Evolutionary conservation across 495 filamentous ascomycete genomes (phyloP).

Genomic region (Peziza echinospora): DNA sequence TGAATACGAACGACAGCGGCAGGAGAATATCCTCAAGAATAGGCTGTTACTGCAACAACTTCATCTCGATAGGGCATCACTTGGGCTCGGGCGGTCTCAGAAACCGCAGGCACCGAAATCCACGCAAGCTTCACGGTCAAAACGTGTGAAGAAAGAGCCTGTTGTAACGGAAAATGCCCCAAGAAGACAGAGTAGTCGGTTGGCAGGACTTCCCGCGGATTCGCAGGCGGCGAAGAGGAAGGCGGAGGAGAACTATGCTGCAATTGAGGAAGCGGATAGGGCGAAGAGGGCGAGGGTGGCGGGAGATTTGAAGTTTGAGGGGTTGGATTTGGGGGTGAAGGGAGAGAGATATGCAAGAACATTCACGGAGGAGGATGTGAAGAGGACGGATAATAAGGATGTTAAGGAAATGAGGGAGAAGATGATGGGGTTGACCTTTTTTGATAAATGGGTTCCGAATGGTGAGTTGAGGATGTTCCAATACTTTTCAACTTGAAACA

Average conservation of each 20-base stretch:
- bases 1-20: conserved; percentile 48
- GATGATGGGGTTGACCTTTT: conserved; percentile 61
- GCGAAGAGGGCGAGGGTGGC: conserved; percentile 51
- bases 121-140: conserved; percentile 15
- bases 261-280: conserved; percentile 35
- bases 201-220: conserved; percentile 44
- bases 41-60: conserved; percentile 42
- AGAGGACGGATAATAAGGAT: conserved; percentile 56
- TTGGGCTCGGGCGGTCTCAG: conserved; percentile 31
- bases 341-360: conserved; percentile 46
- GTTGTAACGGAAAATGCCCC: conserved; percentile 29
- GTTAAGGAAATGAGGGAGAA: conserved; percentile 55
- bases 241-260: conserved; percentile 47
- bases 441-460: conserved; percentile 59
- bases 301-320: conserved; percentile 48
- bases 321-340: conserved; percentile 23
- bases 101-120: conserved; percentile 10
- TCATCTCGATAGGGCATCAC: conserved; percentile 29
- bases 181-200: conserved; percentile 41
- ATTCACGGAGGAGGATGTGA: conserved; percentile 60
- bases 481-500: too few species aligned
- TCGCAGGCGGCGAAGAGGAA: conserved; percentile 61
- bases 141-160: conserved; percentile 28
- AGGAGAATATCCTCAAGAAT: conserved; percentile 53
- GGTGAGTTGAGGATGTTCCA: conserved; percentile 25